phyloP scores from a whole-genome alignment of 2,329 filamentous ascomycete species.

The Aspergillus pseudotamarii region DNA sequence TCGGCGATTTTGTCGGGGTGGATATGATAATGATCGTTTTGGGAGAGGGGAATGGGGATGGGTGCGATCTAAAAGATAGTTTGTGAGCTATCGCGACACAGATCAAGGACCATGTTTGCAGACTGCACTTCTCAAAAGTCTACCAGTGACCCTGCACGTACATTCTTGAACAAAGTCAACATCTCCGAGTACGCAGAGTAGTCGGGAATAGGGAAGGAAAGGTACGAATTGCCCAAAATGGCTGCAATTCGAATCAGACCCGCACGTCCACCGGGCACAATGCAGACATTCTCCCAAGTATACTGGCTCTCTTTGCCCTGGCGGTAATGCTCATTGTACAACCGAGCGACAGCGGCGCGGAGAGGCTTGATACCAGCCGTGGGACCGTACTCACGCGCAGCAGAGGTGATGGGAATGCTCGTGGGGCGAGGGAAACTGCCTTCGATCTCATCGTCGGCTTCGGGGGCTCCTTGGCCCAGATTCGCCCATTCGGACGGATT shows the following conservation, averaged over 20 bases:
- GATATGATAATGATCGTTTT: slow-evolving; percentile 89
- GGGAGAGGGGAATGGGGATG: slow-evolving; percentile 80
- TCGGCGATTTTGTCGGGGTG: slow-evolving; percentile 91
- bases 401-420: slow-evolving; percentile 74
- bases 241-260: slow-evolving; percentile 94
- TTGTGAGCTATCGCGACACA: neutral
- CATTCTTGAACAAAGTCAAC: slow-evolving; percentile 89
- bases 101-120: neutral
- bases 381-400: slow-evolving; percentile 85
- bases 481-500: slow-evolving; percentile 87
- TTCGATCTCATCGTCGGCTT: slow-evolving; percentile 89
- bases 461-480: slow-evolving; percentile 88
- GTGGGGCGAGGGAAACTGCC: slow-evolving; percentile 84
- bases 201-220: slow-evolving; percentile 92
- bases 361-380: slow-evolving; percentile 92
- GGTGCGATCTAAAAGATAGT: slow-evolving; percentile 67
- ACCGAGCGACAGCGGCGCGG: slow-evolving; percentile 81
- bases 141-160: slow-evolving; percentile 22
- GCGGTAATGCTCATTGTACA: slow-evolving; percentile 93
- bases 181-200: slow-evolving; percentile 99
- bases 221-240: slow-evolving; percentile 86
- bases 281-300: slow-evolving; percentile 96
- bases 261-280: slow-evolving; percentile 89
- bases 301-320: slow-evolving; percentile 86
- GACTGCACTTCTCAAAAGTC: neutral